phyloP scores from a whole-genome alignment of 306 rosid genomes.

The Fagus sylvatica region DNA sequence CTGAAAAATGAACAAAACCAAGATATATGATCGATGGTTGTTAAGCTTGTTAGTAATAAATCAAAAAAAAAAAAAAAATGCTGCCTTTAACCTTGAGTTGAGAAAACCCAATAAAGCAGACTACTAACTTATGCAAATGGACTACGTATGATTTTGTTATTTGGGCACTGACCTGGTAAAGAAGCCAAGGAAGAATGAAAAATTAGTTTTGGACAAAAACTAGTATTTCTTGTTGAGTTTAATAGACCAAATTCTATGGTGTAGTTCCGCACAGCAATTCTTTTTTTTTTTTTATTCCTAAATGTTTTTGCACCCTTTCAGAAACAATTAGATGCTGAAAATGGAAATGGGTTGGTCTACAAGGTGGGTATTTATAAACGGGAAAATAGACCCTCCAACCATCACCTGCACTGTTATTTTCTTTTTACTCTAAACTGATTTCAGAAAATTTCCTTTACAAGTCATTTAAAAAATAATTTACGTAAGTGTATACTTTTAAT shows the following conservation, averaged over 20 bases:
- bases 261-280: neutral
- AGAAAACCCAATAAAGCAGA: neutral
- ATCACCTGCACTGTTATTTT: conserved; percentile 38
- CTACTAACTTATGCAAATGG: neutral
- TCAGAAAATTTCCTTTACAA: no score
- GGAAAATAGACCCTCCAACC: conserved; percentile 63
- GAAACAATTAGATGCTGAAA: conserved; percentile 40
- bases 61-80: neutral
- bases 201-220: neutral
- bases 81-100: neutral
- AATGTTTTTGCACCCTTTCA: conserved; percentile 5
- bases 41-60: neutral
- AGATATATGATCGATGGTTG: neutral
- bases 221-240: neutral
- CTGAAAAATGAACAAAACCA: conserved; percentile 19
- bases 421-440: conserved; percentile 8
- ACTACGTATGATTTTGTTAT: neutral
- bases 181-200: neutral
- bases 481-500: no score
- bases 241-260: neutral
- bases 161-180: neutral
- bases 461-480: no score
- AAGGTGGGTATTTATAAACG: conserved; percentile 52
- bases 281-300: neutral
- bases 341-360: conserved; percentile 46